Base-by-base conservation (phyloP, 495 filamentous ascomycete genomes). In the Clavariopsis aquatica region DNA sequence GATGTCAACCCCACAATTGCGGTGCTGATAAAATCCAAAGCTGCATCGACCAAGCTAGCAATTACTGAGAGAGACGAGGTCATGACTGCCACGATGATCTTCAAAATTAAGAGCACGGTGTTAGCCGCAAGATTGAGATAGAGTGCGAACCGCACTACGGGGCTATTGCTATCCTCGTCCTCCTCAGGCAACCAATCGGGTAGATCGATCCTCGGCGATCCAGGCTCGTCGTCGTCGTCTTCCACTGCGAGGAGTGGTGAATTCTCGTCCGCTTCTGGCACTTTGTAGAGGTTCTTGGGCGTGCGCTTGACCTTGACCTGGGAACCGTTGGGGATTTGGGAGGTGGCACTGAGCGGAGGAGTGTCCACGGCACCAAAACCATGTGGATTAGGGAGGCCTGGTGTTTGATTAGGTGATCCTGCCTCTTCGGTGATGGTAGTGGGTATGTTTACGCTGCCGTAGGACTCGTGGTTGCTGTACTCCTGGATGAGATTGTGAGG, bases 121-220 rank as follows among this genome's bases (percentile, higher is more conserved):
- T 97, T 97, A 45, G 93, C 93, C n/a, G 82, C 76, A 45, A 96
- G 83, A 72, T 96, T 97, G 70, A 96, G 74, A 69, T 90, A 91
- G 68, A 97, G 92, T 38, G 93, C 92, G 19, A 91, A 62, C 22
- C 84, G 83, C 31, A 96, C 89, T 15, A 93, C 82, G 29, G 79
- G 82, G 52, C 84, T 85, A 23, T 82, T 78, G 62, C 83, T 88
- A 68, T 87, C 86, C 4, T 87, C 76, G 60, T 82, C 84, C 57
- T 87, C 84, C 34, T 78, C 75, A 3, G 76, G 74, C 38, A 77
- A 73, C n/a, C 75, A 66, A 9, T 81, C 78, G 29, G 58, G 75
- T 58, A 70, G 74, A 49, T 52, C 60, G 4, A 22, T 45, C 31
- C 52, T 64, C 13, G 64, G 65, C 5, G 70, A 65, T 17, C 70